Evolutionary conservation across 208 protist species (phyloP), one percentile per base, ranked within the genome.

Genomic region (Trypanosoma congolense): DNA sequence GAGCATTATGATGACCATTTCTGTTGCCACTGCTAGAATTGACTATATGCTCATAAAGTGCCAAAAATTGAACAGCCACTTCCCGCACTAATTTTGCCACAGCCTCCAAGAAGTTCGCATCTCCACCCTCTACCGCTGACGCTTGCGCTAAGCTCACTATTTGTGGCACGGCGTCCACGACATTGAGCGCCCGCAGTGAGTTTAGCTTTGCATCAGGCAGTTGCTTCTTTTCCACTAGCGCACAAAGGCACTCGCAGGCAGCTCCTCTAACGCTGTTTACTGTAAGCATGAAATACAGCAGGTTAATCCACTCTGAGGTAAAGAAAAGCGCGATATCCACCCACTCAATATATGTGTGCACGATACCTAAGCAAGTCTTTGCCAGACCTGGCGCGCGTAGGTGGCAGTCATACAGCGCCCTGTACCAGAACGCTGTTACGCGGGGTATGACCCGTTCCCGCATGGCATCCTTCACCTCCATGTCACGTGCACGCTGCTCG

Each of bases 301-400:
- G 47, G 38, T 87, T 73, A 33, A 89, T 82, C 82, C 82, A 90
- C 24, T 83, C 68, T 2, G 67, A 50, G 4, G 73, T 81, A 25
- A 87, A 70, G 51, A 90, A 65, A 14, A 89, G 71, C 0, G 41
- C 21, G 3, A 90, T 62, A 54, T 90, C 80, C 14, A 88, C 77
- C 83, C 86, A 93, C 42, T 83, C 80, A 55, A 87, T 70, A 63
- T 93, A 93, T 16, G 73, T 73, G 54, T 93, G 76, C 42, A 89
- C 36, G 2, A 93, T 77, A 2, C 28, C 50, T 10, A 73, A 44
- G 43, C 81, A 91, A 46, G 87, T 48, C 19, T 71, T 75, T 1
- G 65, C 74, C 24, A 85, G 64, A 12, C 83, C 76, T 0, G 79
- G 68, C 1, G 61, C 61, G 12, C 72, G 76, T 22, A 52, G n/a